phyloP scores from a whole-genome alignment of 2,329 filamentous ascomycete genomes.

The Aspergillus sp. region DNA sequence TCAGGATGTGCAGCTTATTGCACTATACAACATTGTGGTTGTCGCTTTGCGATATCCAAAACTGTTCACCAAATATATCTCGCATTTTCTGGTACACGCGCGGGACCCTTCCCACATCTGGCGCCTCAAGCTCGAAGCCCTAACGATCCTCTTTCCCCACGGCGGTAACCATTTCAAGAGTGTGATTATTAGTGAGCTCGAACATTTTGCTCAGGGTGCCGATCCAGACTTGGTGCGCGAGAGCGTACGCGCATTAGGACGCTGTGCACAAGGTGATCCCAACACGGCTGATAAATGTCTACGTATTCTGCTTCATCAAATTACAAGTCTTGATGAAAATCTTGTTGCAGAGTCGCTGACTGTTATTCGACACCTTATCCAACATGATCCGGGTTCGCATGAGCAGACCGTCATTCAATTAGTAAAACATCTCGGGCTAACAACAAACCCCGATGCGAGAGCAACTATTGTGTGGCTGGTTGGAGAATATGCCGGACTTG shows the following conservation, averaged over 20 bases:
- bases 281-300: slow-evolving; percentile 76
- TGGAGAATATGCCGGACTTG: slow-evolving; percentile 82
- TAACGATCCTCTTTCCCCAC: slow-evolving; percentile 88
- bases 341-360: slow-evolving; percentile 91
- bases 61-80: slow-evolving; percentile 83
- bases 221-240: slow-evolving; percentile 81
- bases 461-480: slow-evolving; percentile 98
- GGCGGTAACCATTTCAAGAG: slow-evolving; percentile 74
- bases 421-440: slow-evolving; percentile 86
- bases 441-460: slow-evolving; percentile 81
- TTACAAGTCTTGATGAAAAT: slow-evolving; percentile 82
- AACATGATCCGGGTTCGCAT: slow-evolving; percentile 80
- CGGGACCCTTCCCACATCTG: slow-evolving; percentile 79
- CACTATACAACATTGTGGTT: slow-evolving; percentile 92
- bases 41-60: slow-evolving; percentile 74
- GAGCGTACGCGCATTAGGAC: slow-evolving; percentile 86
- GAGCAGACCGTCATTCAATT: slow-evolving; percentile 81
- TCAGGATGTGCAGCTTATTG: slow-evolving; percentile 84
- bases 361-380: slow-evolving; percentile 92
- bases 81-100: slow-evolving; percentile 83
- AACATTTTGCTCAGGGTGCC: slow-evolving; percentile 79
- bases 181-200: slow-evolving; percentile 85
- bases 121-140: slow-evolving; percentile 86
- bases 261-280: slow-evolving; percentile 79
- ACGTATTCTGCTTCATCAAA: slow-evolving; percentile 77